Evolutionary conservation across 805 yeast species (phyloP).

Genomic region (Yarrowia porcina): DNA sequence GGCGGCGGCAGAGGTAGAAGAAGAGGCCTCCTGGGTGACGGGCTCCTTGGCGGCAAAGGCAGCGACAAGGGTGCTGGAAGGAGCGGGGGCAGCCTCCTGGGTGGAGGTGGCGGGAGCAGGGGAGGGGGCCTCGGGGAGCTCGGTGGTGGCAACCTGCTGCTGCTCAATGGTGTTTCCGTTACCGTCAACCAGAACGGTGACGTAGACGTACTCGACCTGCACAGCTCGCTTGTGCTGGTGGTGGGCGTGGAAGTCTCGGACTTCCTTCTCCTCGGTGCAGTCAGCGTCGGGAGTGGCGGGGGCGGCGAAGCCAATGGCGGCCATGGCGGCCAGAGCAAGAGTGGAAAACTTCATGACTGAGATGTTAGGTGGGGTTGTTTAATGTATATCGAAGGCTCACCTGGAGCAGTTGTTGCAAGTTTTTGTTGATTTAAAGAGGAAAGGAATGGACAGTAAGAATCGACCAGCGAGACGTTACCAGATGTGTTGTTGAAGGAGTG

Average conservation of each 20-base stretch:
- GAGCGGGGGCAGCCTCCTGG: conserved; percentile 31
- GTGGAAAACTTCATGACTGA: conserved; percentile 24
- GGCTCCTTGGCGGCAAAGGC: conserved; percentile 33
- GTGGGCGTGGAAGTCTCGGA: conserved; percentile 38
- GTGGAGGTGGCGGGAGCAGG: conserved; percentile 35
- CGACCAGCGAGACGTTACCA: conserved; percentile 26
- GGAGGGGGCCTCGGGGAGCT: conserved; percentile 30
- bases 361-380: conserved; percentile 5
- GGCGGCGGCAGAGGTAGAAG: conserved; percentile 30
- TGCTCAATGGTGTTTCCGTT: conserved; percentile 39
- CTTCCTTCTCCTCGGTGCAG: conserved; percentile 27
- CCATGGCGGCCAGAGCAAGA: conserved; percentile 33
- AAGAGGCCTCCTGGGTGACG: conserved; percentile 10
- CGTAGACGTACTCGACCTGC: conserved; percentile 47
- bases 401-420: conserved; percentile 24
- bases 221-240: conserved; percentile 54
- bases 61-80: conserved; percentile 38
- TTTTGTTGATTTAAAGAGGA: background rate
- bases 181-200: conserved; percentile 45
- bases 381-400: conserved; percentile 15
- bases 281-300: conserved; percentile 34
- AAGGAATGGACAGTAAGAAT: conserved; percentile 25
- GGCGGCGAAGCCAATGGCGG: conserved; percentile 44
- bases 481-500: conserved; percentile 24
- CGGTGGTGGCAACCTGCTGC: conserved; percentile 38